Percentiles rank a stretch among this genome's conserved stretches.
Conservation (phyloP, 352 stramenopile species). For the Globisporangium orthogonon region DNA sequence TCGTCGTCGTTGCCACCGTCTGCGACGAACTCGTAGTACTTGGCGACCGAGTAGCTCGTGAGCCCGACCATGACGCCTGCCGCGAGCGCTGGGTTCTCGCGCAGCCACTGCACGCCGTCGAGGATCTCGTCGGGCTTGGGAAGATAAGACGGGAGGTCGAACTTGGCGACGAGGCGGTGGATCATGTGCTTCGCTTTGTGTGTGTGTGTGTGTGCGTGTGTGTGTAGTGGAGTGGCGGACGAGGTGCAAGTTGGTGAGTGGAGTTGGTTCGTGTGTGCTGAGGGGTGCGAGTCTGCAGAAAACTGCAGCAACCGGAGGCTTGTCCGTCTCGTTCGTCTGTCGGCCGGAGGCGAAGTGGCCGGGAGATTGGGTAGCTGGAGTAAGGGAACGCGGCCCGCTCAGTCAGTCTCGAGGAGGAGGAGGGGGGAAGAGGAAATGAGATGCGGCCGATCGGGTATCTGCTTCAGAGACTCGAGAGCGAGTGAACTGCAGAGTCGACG, state of each 20-base stretch:
- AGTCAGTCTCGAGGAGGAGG: too few species aligned
- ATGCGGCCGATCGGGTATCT: background rate
- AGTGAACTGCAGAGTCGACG: conserved; percentile 15
- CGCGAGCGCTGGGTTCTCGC: conserved; percentile 57
- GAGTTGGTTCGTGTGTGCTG: too few species aligned
- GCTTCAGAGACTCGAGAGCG: background rate
- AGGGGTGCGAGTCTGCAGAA: too few species aligned
- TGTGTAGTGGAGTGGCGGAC: too few species aligned
- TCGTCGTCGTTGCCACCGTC: conserved; percentile 18
- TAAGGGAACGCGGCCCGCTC: too few species aligned
- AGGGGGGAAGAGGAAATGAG: background rate
- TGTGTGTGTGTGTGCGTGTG: background rate
- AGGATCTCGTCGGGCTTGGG: conserved; percentile 57
- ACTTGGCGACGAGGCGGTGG: conserved; percentile 34
- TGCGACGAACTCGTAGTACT: conserved; percentile 46
- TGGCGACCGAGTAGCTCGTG: conserved; percentile 61
- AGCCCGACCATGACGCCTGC: conserved; percentile 57
- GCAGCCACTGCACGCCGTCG: conserved; percentile 54
- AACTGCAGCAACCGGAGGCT: too few species aligned
- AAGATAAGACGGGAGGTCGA: conserved; percentile 51
- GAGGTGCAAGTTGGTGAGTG: background rate
- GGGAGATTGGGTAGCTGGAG: too few species aligned
- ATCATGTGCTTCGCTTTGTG: conserved; percentile 12
- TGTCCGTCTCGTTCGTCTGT: too few species aligned
- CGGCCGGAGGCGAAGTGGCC: too few species aligned